Percentiles rank a stretch among this genome's conserved stretches.
These are phyloP conservation scores for Diospyros kaki DNA, from an alignment of 148 eudicot genomes.

Conservation along the genomic window DNA sequence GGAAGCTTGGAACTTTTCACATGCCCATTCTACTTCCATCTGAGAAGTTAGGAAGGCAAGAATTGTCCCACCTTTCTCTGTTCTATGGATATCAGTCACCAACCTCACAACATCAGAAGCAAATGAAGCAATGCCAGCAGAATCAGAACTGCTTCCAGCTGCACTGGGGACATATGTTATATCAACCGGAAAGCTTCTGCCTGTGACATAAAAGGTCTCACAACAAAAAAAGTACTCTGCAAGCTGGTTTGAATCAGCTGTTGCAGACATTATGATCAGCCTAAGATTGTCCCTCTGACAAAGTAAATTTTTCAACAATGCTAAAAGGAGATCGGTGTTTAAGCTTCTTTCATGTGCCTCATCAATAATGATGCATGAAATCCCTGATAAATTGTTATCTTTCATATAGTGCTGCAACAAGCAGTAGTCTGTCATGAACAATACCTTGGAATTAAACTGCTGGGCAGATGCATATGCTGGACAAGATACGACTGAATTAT, in stretches of 20 bases:
- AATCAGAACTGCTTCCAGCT: conserved; percentile 26
- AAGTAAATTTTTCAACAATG: conserved; percentile 66
- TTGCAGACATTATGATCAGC: conserved; percentile 96
- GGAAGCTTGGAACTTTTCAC: conserved; percentile 50
- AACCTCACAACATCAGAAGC: conserved; percentile 48
- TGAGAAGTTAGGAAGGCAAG: conserved; percentile 93
- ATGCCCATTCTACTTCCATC: conserved; percentile 92
- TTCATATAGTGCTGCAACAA: conserved; percentile 80
- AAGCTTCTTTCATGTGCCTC: conserved; percentile 98
- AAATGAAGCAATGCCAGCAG: conserved; percentile 49
- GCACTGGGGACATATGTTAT: conserved; percentile 61
- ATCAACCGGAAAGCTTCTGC: conserved; percentile 85
- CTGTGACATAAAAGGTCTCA: conserved; percentile 52
- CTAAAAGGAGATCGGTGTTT: conserved; percentile 87
- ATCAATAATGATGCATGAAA: conserved; percentile 84
- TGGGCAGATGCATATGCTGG: conserved; percentile 50
- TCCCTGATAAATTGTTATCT: conserved; percentile 47
- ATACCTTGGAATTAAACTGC: conserved; percentile 36
- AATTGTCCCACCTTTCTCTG: conserved; percentile 68
- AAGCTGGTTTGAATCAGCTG: conserved; percentile 79
- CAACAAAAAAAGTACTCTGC: conserved; percentile 79
- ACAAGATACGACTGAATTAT: conserved; percentile 32
- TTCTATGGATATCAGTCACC: conserved; percentile 67
- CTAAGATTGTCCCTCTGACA: conserved; percentile 61
- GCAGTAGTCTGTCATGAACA: conserved; percentile 91